Conservation (phyloP, 1,284 basidiomycete species). For the Vanrija sp. region DNA sequence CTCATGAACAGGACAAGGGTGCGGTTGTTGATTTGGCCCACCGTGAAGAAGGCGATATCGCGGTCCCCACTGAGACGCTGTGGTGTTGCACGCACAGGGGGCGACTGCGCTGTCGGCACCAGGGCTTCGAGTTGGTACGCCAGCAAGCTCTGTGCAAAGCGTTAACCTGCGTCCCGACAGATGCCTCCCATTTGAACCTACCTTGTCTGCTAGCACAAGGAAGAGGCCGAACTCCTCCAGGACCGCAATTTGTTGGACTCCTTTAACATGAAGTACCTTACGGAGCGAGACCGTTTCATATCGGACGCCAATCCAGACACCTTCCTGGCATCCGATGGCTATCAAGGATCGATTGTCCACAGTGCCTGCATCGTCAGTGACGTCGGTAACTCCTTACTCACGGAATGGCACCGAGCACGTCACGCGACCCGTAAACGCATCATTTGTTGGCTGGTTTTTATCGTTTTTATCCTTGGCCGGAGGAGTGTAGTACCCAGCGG, state of each 20-base stretch:
- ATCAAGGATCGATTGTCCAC: slow-evolving; percentile 77
- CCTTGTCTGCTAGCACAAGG: slow-evolving; percentile 88
- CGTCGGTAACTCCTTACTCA: slow-evolving; percentile 50
- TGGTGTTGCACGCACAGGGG: slow-evolving; percentile 52
- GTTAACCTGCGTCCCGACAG: background rate
- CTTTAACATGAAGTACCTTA: slow-evolving; percentile 81
- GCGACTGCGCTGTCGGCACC: slow-evolving; percentile 64
- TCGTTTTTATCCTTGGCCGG: slow-evolving; percentile 27
- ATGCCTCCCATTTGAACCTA: slow-evolving; percentile 35
- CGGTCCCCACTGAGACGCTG: slow-evolving; percentile 78
- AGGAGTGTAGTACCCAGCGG: slow-evolving; percentile 53
- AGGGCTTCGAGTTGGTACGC: slow-evolving; percentile 94
- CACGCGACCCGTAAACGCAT: slow-evolving; percentile 77
- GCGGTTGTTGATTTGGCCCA: slow-evolving; percentile 76
- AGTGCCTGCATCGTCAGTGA: slow-evolving; percentile 56
- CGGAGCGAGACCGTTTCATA: slow-evolving; percentile 81
- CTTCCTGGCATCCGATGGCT: slow-evolving; percentile 89
- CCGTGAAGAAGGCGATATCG: slow-evolving; percentile 91
- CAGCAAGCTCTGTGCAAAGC: slow-evolving; percentile 38
- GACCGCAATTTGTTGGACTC: slow-evolving; percentile 91
- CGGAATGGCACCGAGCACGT: slow-evolving; percentile 91
- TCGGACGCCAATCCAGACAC: slow-evolving; percentile 93
- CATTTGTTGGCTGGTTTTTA: slow-evolving; percentile 60
- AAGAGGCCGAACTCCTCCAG: slow-evolving; percentile 93
- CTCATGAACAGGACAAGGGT: slow-evolving; percentile 94